Conservation (phyloP, 768 basidiomycete species). For the Suillus subluteus region DNA sequence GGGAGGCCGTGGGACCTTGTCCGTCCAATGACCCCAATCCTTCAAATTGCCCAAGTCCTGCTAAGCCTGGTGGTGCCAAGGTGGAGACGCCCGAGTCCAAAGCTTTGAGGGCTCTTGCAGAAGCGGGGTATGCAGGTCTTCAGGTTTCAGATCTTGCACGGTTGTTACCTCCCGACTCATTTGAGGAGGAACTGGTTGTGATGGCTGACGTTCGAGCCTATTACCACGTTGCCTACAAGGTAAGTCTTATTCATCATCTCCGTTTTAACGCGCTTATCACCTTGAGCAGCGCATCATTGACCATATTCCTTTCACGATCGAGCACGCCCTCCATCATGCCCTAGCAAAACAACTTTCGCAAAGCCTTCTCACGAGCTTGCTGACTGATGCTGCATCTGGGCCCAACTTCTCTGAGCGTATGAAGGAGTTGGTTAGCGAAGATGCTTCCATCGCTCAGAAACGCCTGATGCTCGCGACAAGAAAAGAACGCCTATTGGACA, state of each 20-base stretch:
- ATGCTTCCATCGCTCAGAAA: constrained; percentile 39
- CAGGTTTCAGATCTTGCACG: constrained; percentile 21
- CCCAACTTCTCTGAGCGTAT: constrained; percentile 35
- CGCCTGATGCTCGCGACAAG: constrained; percentile 39
- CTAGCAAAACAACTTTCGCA: constrained; percentile 40
- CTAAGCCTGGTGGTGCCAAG: too few relatives aligned
- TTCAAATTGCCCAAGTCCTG: too few relatives aligned
- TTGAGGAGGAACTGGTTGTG: constrained; percentile 44
- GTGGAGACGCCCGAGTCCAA: neutral
- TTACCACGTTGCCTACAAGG: constrained; percentile 54
- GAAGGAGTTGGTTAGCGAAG: constrained; percentile 48
- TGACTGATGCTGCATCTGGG: constrained; percentile 22
- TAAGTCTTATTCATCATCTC: constrained; percentile 21
- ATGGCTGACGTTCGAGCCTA: constrained; percentile 55
- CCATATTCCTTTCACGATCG: constrained; percentile 52
- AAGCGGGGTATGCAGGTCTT: constrained; percentile 30
- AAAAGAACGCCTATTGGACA: constrained; percentile 42
- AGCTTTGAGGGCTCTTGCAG: constrained; percentile 34
- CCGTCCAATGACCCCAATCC: too few relatives aligned
- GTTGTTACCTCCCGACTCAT: constrained; percentile 26
- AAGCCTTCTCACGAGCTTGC: constrained; percentile 39
- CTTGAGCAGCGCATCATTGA: constrained; percentile 55
- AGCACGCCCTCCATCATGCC: constrained; percentile 46
- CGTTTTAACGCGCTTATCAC: neutral
- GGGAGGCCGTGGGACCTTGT: too few relatives aligned